Base-by-base conservation (phyloP, 176 grass and related monocot species). In the Thinopyrum elongatum region DNA sequence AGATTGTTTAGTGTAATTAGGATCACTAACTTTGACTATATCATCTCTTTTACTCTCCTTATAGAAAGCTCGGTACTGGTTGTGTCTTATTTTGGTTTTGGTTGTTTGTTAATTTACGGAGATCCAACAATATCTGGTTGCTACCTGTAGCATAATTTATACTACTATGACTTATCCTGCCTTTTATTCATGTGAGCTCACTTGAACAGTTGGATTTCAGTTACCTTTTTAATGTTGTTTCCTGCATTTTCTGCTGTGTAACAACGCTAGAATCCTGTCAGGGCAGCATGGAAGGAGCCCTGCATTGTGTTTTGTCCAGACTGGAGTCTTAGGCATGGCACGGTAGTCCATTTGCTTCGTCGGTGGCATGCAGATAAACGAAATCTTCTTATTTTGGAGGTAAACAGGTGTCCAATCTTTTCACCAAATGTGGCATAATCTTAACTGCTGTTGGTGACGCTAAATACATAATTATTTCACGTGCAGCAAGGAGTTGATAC, bases 261-360 rank as follows among this genome's bases (percentile, higher is more conserved):
- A 85, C 51, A 57, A 82, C 51, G 65, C 64, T 86, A 26, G 49
- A 64, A 86, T 88, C 59, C 64, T 89, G 33, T 68, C 90, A 98
- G 93, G 84, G 89, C 78, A 83, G 83, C 82, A 74, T 95, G 96
- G 96, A 88, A 94, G 76, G 93, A 98, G 63, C 96, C 93, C 58
- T 95, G 93, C 80, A 88, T 98, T 86, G 90, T 98, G 70, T 81
- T 98, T 68, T 89, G 87, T 78, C 86, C 96, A 65, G 91, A 98
- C 60, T 94, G 86, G 93, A 89, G 71, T 85, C 96, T 95, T 79
- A 91, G 96, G 64, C 84, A 92, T 46, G 88, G 91, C 59, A 85
- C 90, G 6, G 84, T 75, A 79, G 93, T 94, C 71, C 91, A 90
- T 79, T 93, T 98, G 84, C 96, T 98, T 86, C 81, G 34, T 71